phyloP scores from a whole-genome alignment of 805 yeast genomes.

The Candida incommunis region DNA sequence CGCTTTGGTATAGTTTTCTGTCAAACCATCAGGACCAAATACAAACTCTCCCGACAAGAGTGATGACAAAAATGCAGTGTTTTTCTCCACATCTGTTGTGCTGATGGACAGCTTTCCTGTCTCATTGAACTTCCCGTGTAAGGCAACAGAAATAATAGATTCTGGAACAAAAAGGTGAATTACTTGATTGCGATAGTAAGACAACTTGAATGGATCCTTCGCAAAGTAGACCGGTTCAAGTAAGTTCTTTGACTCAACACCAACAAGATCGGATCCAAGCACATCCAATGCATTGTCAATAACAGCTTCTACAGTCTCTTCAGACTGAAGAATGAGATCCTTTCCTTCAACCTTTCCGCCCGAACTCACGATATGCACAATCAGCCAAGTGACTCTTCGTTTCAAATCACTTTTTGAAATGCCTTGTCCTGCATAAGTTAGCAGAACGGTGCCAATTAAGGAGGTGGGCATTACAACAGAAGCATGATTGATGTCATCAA shows the following conservation, averaged over 20 bases:
- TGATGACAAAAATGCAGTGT: slow-evolving; percentile 22
- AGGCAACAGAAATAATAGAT: slow-evolving; percentile 31
- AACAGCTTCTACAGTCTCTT: slow-evolving; percentile 17
- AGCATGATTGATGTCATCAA: slow-evolving; percentile 37
- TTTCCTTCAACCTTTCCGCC: slow-evolving; percentile 27
- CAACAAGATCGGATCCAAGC: slow-evolving; percentile 24
- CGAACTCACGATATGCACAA: slow-evolving; percentile 19
- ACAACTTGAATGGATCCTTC: slow-evolving; percentile 38
- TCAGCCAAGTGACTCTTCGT: slow-evolving; percentile 22
- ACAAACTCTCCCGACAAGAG: slow-evolving; percentile 27
- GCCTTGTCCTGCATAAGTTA: slow-evolving; percentile 27
- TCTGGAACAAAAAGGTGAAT: slow-evolving; percentile 41
- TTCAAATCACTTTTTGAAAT: slow-evolving; percentile 22
- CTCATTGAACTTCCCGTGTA: slow-evolving; percentile 18
- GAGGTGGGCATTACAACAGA: slow-evolving; percentile 41
- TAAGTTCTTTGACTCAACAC: slow-evolving; percentile 18
- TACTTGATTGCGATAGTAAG: slow-evolving; percentile 43
- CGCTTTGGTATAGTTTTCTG: slow-evolving; percentile 18
- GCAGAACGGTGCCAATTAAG: slow-evolving; percentile 33
- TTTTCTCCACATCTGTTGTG: slow-evolving; percentile 15
- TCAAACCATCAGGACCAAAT: slow-evolving; percentile 23
- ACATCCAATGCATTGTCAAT: slow-evolving; percentile 26
- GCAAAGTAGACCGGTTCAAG: slow-evolving; percentile 27
- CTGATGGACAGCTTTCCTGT: slow-evolving; percentile 12
- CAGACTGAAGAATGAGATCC: slow-evolving; percentile 10